A percentile compares a stretch with the other conserved stretches of the same genome.
phyloP scores from a whole-genome alignment of 1,284 basidiomycete species.

The Tilletia setariae region DNA sequence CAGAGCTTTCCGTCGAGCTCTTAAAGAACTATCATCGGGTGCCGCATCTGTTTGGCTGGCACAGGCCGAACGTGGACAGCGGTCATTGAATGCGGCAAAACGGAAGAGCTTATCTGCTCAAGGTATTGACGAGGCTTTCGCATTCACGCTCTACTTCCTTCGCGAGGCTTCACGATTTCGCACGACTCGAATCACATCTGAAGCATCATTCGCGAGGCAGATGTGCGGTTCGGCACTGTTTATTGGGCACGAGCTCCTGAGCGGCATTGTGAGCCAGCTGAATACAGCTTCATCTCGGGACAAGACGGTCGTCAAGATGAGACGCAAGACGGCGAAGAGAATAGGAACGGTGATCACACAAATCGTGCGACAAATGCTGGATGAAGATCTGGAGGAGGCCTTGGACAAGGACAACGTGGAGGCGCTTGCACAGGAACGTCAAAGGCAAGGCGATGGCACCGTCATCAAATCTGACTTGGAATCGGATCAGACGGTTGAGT shows the following conservation, averaged over 20 bases:
- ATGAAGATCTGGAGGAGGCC: conserved; percentile 17
- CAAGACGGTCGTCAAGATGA: neutral
- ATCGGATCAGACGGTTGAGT: neutral
- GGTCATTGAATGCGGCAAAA: neutral
- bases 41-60: too few species aligned
- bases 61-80: neutral
- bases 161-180: neutral
- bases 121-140: neutral
- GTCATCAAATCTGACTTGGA: neutral
- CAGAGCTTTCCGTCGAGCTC: neutral
- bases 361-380: neutral
- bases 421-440: neutral
- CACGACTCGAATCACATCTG: neutral
- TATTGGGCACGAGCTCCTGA: neutral
- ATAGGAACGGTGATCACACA: conserved; percentile 5
- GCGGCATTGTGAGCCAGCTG: neutral
- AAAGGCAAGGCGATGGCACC: neutral
- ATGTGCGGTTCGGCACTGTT: conserved; percentile 4
- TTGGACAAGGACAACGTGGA: conserved; percentile 8
- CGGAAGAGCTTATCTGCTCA: neutral
- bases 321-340: conserved; percentile 10
- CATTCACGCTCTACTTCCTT: conserved; percentile 1
- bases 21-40: neutral
- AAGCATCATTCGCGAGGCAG: neutral
- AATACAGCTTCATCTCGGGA: neutral